A percentile compares a stretch with the other conserved stretches of the same genome.
Conservation (phyloP, 345 rosid species). For the Populus euphratica region DNA sequence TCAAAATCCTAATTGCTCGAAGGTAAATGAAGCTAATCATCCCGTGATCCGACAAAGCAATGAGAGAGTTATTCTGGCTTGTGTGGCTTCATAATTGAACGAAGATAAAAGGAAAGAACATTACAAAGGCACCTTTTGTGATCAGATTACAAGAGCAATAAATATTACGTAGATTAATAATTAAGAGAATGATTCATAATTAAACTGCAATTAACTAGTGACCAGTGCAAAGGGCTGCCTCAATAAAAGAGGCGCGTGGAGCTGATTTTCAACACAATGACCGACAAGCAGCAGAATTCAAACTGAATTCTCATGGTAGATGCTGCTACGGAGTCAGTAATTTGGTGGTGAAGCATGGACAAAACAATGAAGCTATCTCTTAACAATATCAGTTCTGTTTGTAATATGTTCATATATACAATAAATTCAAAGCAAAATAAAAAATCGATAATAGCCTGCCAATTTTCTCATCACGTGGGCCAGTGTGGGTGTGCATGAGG, state of each 20-base stretch:
- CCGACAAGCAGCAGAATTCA: background rate
- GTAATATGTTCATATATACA: background rate
- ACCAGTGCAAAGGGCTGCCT: background rate
- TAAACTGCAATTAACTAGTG: background rate
- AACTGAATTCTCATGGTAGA: background rate
- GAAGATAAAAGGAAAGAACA: background rate
- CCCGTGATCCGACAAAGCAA: too few species aligned
- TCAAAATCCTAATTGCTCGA: background rate
- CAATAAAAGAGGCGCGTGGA: background rate
- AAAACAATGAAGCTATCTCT: background rate
- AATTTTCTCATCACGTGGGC: constrained; percentile 17
- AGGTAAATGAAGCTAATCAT: background rate
- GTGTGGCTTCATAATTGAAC: background rate
- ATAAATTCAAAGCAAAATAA: background rate
- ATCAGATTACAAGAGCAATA: too few species aligned
- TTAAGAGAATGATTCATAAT: background rate
- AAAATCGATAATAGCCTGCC: background rate
- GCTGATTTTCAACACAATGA: background rate
- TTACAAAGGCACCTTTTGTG: too few species aligned
- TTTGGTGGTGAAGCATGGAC: background rate
- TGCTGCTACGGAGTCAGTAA: background rate
- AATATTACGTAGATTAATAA: background rate
- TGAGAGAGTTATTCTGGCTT: background rate
- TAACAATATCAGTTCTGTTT: background rate
- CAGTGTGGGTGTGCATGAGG: constrained; percentile 13